Evolutionary conservation across 768 basidiomycete species (phyloP).

Genomic region (Termitomyces titanicus): DNA sequence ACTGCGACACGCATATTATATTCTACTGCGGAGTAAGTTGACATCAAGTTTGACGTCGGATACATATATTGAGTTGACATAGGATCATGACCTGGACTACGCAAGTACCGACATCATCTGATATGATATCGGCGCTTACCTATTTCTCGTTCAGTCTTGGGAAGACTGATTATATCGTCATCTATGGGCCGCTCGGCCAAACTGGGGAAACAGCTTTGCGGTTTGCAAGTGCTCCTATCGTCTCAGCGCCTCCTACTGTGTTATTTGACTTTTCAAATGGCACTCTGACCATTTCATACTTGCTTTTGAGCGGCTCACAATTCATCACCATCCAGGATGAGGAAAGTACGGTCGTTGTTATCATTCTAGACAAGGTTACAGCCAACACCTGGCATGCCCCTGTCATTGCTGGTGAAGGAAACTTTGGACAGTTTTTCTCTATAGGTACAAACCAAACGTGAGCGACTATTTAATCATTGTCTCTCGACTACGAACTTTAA

Average conservation of each 20-base stretch:
- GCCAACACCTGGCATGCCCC: slow-evolving; percentile 51
- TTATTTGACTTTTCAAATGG: slow-evolving; percentile 30
- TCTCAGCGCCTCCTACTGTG: slow-evolving; percentile 28
- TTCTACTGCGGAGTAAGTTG: slow-evolving; percentile 42
- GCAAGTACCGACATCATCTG: slow-evolving; percentile 23
- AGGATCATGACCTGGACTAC: slow-evolving; percentile 57
- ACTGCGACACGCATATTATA: slow-evolving; percentile 34
- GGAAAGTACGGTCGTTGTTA: slow-evolving; percentile 23
- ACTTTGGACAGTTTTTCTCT: slow-evolving; percentile 41
- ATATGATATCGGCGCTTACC: background rate
- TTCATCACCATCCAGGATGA: slow-evolving; percentile 31
- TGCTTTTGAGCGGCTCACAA: slow-evolving; percentile 25
- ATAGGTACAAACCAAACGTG: slow-evolving; percentile 43
- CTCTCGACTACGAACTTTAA: background rate
- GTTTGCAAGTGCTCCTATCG: slow-evolving; percentile 26
- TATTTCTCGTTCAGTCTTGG: slow-evolving; percentile 29
- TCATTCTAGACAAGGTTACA: slow-evolving; percentile 43
- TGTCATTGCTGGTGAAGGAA: slow-evolving; percentile 30
- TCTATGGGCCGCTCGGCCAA: slow-evolving; percentile 39
- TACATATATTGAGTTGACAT: background rate
- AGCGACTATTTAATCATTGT: background rate
- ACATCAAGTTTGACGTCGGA: background rate
- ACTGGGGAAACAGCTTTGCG: slow-evolving; percentile 41
- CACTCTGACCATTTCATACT: slow-evolving; percentile 36
- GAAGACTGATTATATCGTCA: slow-evolving; percentile 35